Evolutionary conservation across 768 basidiomycete genomes (phyloP).

Genomic region (Serendipita vermifera): DNA sequence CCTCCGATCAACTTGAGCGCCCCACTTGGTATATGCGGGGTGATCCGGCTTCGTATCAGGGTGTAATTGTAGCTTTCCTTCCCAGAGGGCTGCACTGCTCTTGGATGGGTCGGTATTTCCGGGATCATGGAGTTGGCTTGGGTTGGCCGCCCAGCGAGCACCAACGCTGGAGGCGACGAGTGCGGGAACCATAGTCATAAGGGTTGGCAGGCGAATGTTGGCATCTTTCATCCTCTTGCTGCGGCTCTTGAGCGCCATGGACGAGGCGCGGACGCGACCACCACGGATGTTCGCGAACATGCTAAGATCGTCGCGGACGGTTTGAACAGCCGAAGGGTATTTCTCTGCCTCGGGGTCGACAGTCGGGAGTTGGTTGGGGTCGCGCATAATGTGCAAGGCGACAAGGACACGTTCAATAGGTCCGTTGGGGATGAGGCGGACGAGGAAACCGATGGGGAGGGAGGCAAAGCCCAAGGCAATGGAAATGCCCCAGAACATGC

Average conservation of each 20-base stretch:
- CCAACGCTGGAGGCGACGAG: constrained; percentile 63
- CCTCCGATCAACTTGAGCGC: neutral
- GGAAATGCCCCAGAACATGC: constrained; percentile 88
- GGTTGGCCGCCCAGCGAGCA: constrained; percentile 44
- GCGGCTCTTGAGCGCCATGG: constrained; percentile 73
- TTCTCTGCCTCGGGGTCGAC: constrained; percentile 41
- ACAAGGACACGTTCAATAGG: constrained; percentile 58
- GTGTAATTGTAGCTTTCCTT: constrained; percentile 77
- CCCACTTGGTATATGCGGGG: constrained; percentile 19
- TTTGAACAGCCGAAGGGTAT: constrained; percentile 69
- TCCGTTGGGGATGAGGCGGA: constrained; percentile 67
- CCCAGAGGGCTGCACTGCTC: constrained; percentile 71
- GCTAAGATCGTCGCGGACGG: constrained; percentile 74
- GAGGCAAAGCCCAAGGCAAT: constrained; percentile 77
- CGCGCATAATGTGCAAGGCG: constrained; percentile 44
- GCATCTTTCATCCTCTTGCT: constrained; percentile 33
- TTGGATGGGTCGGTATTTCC: constrained; percentile 63
- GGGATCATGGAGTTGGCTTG: constrained; percentile 52
- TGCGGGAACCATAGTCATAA: constrained; percentile 65
- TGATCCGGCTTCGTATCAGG: constrained; percentile 70
- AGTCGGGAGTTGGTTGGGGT: constrained; percentile 51
- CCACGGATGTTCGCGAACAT: constrained; percentile 78
- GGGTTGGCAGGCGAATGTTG: constrained; percentile 39
- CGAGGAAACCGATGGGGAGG: constrained; percentile 71
- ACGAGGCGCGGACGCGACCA: constrained; percentile 74